Base-by-base conservation (phyloP, 2,329 filamentous ascomycete species). In the Stachybotrys chartarum region DNA sequence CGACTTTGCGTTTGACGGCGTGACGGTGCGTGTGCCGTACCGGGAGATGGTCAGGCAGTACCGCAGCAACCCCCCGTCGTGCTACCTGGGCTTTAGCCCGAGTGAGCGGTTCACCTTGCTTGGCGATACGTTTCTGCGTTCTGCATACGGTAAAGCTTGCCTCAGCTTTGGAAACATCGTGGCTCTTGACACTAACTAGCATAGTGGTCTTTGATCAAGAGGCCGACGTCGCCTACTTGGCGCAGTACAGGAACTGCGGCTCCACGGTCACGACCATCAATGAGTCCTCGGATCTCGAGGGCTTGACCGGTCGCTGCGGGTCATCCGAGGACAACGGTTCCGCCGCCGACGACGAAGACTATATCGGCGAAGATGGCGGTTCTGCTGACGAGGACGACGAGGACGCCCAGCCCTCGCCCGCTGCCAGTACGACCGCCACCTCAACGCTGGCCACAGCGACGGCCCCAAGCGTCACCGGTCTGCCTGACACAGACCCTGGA, bases 121-220 rank as follows among this genome's bases (percentile, higher is more conserved):
- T 11, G 79, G 79, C 7, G 79, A 82, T 60, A 80, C 78, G 1
- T 78, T 82, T 64, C 58, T 82, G 58, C 73, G 79, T 31, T 79
- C 76, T 11, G 78, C 76, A 5, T 82, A 82, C 59, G 71, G 76
- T 79, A 57, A 24, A 31, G 69, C 65, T 1, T 14, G 14, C 1
- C 7, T 8, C 31, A 24, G 24, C 24, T 24, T 4, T 24, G 24
- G 24, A 24, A 24, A 24, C 24, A 24, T 24, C 24, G 24, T 24
- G 24, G 24, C 24, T 24, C 24, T 24, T 32, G 14, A 35, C 35
- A 39, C 50, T 51, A 51, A 51, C 50, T 39, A 11, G 5, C 7
- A 42, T 44, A 75, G 77, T 73, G 52, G 77, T 81, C 53, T 80
- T 81, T 53, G 79, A 82, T 59, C 73, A 80, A 56, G 75, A 78